Percentiles rank a stretch among this genome's conserved stretches.
Conservation (phyloP, 768 basidiomycete genomes). For the Russula lepida region DNA sequence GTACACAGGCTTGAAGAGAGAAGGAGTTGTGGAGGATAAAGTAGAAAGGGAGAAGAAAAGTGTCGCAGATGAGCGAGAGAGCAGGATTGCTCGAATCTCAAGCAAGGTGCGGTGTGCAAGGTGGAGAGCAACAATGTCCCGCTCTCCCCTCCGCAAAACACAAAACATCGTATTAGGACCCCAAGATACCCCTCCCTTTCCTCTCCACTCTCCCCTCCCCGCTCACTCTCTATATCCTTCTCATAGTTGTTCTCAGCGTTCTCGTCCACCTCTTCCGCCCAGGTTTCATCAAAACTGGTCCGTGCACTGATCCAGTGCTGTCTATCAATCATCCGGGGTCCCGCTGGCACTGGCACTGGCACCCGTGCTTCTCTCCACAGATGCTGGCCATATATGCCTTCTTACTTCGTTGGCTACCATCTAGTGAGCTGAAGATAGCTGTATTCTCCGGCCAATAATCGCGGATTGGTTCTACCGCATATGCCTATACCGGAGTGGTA, state of each 20-base stretch:
- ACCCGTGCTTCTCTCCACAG: not conserved
- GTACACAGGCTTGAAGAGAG: conserved; percentile 8
- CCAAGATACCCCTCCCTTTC: not conserved
- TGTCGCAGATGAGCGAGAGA: conserved; percentile 16
- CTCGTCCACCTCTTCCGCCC: not conserved
- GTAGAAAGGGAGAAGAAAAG: conserved; percentile 10
- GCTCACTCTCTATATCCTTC: not conserved
- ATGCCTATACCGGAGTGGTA: not conserved
- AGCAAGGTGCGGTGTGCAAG: conserved; percentile 1
- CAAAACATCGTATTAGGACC: conserved; percentile 1
- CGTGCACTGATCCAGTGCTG: not conserved
- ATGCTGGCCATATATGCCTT: not conserved
- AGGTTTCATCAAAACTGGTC: not conserved
- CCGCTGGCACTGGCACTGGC: not conserved
- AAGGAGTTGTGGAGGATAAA: conserved; percentile 5
- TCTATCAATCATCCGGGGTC: conserved; percentile 5
- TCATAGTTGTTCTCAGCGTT: not conserved
- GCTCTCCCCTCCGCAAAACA: not conserved
- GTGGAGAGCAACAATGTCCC: not conserved
- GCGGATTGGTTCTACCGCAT: not conserved
- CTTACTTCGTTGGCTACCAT: not conserved
- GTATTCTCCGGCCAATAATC: no score
- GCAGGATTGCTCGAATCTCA: conserved; percentile 14
- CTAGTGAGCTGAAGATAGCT: no score
- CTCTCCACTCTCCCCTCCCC: not conserved